A percentile compares a stretch with the other conserved stretches of the same genome.
Evolutionary conservation across 2,329 filamentous ascomycete genomes (phyloP).

Genomic region (Dactylellina leptospora): DNA sequence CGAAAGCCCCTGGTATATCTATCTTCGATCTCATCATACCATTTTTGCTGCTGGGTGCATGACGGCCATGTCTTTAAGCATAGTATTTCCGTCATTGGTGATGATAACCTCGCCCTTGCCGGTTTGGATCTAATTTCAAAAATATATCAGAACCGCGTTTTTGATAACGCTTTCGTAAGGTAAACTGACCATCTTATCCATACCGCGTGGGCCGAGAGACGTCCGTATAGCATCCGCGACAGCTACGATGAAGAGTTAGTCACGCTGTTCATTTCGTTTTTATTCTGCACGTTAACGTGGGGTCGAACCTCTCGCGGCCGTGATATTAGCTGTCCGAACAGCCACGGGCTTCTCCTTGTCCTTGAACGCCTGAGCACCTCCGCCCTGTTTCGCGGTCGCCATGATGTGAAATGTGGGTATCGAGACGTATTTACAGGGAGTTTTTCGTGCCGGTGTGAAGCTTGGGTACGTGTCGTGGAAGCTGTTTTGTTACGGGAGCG

Average conservation of each 20-base stretch:
- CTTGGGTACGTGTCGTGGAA: conserved; percentile 41
- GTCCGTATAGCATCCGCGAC: conserved; percentile 92
- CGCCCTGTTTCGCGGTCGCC: conserved; percentile 46
- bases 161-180: background rate
- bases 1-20: background rate
- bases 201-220: conserved; percentile 92
- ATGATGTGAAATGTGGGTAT: conserved; percentile 29
- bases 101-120: conserved; percentile 98
- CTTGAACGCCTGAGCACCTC: conserved; percentile 44
- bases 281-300: conserved; percentile 7
- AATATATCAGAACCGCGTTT: conserved; percentile 56
- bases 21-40: conserved; percentile 59
- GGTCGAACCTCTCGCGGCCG: conserved; percentile 85
- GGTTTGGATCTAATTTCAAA: conserved; percentile 74
- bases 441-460: conserved; percentile 5
- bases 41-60: conserved; percentile 99
- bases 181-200: conserved; percentile 86
- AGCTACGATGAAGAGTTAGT: conserved; percentile 66
- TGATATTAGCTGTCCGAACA: conserved; percentile 94
- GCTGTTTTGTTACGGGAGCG: conserved; percentile 7
- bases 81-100: conserved; percentile 99
- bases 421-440: conserved; percentile 7
- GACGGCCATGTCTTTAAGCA: conserved; percentile 98
- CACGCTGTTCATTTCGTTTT: no score
- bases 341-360: conserved; percentile 97